Conservation (phyloP, 306 rosid genomes). For the Trifolium pratense region DNA sequence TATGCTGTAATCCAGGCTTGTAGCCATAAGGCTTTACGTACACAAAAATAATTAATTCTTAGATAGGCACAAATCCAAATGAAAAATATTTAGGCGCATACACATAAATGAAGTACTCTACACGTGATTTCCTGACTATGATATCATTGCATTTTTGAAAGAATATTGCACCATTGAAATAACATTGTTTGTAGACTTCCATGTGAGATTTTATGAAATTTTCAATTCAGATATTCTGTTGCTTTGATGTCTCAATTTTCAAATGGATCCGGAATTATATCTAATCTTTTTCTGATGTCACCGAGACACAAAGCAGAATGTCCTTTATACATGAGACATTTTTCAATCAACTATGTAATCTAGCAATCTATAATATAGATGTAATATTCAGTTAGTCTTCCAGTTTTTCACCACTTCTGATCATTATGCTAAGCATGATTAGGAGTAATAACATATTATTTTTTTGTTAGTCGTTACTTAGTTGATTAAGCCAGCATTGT, state of each 20-base stretch:
- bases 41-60: too few species aligned
- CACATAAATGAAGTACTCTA: background rate
- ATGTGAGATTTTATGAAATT: slow-evolving; percentile 20
- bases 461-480: background rate
- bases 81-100: too few species aligned
- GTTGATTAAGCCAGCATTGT: slow-evolving; percentile 30
- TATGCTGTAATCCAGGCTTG: too few species aligned
- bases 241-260: slow-evolving; percentile 26
- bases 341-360: slow-evolving; percentile 10
- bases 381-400: slow-evolving; percentile 7
- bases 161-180: slow-evolving; percentile 7
- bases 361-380: background rate
- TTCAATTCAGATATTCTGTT: slow-evolving; percentile 27
- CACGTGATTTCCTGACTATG: slow-evolving; percentile 14
- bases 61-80: too few species aligned
- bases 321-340: background rate
- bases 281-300: slow-evolving; percentile 14
- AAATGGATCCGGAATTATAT: slow-evolving; percentile 18
- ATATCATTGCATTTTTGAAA: slow-evolving; percentile 19
- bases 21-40: too few species aligned
- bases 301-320: background rate
- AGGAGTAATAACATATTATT: background rate
- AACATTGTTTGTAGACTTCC: background rate
- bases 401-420: slow-evolving; percentile 10
- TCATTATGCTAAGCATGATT: slow-evolving; percentile 14